Conservation (phyloP, 345 rosid species). For the Pseudoturritis turrita region DNA sequence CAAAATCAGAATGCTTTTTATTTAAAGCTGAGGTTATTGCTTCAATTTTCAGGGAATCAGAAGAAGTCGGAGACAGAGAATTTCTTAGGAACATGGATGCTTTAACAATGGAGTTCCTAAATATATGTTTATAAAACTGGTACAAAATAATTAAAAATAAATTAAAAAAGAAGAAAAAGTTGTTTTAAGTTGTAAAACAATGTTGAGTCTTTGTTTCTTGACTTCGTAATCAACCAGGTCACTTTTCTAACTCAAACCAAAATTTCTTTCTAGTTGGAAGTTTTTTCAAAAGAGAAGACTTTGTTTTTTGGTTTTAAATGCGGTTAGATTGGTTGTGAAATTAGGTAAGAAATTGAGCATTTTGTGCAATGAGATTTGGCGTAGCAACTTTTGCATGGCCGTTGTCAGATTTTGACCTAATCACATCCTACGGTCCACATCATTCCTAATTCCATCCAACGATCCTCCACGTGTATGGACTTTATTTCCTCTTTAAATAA, state of each 20-base stretch:
- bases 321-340: slow-evolving; percentile 18
- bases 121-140: slow-evolving; percentile 2
- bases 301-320: background rate
- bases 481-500: background rate
- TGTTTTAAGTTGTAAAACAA: background rate
- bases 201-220: background rate
- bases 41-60: slow-evolving; percentile 23
- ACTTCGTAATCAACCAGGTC: background rate
- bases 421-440: slow-evolving; percentile 24
- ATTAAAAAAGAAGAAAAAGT: background rate
- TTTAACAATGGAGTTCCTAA: background rate
- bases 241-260: slow-evolving; percentile 5
- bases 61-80: slow-evolving; percentile 25
- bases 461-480: slow-evolving; percentile 25
- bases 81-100: background rate
- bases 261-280: background rate
- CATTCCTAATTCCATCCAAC: background rate
- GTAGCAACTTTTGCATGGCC: slow-evolving; percentile 31
- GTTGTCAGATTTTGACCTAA: slow-evolving; percentile 15
- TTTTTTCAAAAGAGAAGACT: background rate
- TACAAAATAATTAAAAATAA: background rate
- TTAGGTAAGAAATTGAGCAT: slow-evolving; percentile 17
- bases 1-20: background rate
- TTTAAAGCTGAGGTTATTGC: background rate
- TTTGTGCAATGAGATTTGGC: slow-evolving; percentile 25